Conservation (phyloP, 140 eudicot species). For the Flaveria floridana region DNA sequence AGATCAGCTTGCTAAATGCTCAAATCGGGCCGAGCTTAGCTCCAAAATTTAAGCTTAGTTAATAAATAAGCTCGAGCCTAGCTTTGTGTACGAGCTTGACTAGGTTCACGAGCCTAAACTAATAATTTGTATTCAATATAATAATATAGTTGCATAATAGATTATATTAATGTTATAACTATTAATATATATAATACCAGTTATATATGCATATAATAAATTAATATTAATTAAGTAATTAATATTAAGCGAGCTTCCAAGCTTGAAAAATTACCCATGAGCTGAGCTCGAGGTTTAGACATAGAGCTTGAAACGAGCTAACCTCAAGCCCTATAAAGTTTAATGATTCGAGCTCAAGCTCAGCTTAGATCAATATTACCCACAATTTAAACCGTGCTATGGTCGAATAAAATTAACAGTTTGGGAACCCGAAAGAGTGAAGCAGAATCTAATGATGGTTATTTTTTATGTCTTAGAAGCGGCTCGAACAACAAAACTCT, state of each 20-base stretch:
- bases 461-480: constrained; percentile 50
- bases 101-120: neutral
- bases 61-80: neutral
- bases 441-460: constrained; percentile 5
- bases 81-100: neutral
- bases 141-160: neutral
- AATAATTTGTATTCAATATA: neutral
- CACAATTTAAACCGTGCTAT: neutral
- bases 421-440: constrained; percentile 1
- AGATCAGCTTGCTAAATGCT: neutral
- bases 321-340: neutral
- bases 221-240: neutral
- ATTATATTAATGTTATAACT: neutral
- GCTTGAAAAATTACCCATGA: neutral
- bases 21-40: neutral
- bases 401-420: neutral
- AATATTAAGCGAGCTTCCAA: neutral
- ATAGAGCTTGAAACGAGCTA: neutral
- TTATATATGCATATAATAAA: neutral
- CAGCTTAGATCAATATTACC: neutral
- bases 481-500: constrained; percentile 56
- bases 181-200: neutral
- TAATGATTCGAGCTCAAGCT: neutral
- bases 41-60: neutral
- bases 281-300: neutral